Evolutionary conservation across 2,329 filamentous ascomycete genomes (phyloP).

Genomic region (Raffaelea albimanens): DNA sequence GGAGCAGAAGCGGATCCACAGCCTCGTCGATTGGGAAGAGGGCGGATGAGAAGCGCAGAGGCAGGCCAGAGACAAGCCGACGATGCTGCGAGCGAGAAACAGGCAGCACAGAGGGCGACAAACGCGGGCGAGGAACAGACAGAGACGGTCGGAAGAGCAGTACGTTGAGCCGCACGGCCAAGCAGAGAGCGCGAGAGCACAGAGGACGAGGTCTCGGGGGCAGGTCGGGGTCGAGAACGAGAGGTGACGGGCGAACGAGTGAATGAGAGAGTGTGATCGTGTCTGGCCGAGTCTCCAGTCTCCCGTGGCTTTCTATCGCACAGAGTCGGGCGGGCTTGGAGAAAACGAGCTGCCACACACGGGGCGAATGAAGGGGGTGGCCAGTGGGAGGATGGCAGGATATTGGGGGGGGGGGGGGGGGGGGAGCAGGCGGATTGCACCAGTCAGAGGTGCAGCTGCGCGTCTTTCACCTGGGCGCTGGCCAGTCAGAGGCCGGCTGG

Average conservation of each 20-base stretch:
- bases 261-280: too few species aligned
- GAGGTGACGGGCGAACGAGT: too few species aligned
- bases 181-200: too few species aligned
- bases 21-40: background rate
- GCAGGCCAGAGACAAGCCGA: background rate
- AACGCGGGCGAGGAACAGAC: too few species aligned
- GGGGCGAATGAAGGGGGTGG: background rate
- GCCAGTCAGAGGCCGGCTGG: slow-evolving; percentile 24
- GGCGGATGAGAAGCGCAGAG: background rate
- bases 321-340: background rate
- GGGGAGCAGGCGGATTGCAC: slow-evolving; percentile 6
- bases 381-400: slow-evolving; percentile 1
- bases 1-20: background rate
- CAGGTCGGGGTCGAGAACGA: too few species aligned
- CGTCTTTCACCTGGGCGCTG: slow-evolving; percentile 19
- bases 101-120: too few species aligned
- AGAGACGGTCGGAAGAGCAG: too few species aligned
- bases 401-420: background rate
- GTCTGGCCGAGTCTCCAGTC: too few species aligned
- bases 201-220: too few species aligned
- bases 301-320: too few species aligned
- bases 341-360: background rate
- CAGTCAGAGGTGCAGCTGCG: slow-evolving; percentile 27
- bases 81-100: too few species aligned
- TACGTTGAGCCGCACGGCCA: too few species aligned